phyloP scores from a whole-genome alignment of 148 eudicot species.

The Vaccinium darrowii region DNA sequence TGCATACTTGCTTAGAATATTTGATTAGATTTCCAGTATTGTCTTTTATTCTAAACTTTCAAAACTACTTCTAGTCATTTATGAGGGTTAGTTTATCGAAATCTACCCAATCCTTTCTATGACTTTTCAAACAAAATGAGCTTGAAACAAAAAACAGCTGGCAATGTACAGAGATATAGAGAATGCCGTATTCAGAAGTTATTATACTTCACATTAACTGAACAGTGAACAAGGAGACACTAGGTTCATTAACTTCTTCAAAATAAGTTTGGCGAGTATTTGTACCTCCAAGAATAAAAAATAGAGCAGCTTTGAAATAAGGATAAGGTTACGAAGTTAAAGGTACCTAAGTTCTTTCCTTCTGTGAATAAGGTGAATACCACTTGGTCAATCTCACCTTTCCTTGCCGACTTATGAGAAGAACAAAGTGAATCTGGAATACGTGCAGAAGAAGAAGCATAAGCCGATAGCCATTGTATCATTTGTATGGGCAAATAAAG shows the following conservation, averaged over 20 bases:
- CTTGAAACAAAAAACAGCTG: not conserved
- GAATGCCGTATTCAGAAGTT: not conserved
- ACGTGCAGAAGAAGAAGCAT: not conserved
- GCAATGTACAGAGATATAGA: not conserved
- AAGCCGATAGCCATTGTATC: not conserved
- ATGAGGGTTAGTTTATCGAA: no score
- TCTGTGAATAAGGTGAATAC: constrained; percentile 90
- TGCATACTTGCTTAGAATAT: no score
- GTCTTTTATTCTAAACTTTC: no score
- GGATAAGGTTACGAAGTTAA: not conserved
- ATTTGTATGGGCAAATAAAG: not conserved
- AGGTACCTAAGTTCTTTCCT: constrained; percentile 80
- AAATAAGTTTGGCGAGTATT: not conserved
- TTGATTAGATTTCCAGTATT: no score
- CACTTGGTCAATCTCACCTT: constrained; percentile 91
- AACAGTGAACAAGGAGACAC: not conserved
- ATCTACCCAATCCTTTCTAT: no score
- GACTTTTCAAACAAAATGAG: not conserved
- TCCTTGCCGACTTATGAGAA: constrained; percentile 86
- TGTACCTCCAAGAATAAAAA: not conserved
- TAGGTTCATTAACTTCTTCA: not conserved
- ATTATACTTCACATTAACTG: not conserved
- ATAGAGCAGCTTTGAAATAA: not conserved
- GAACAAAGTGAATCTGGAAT: constrained; percentile 82
- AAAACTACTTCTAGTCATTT: no score